These are phyloP conservation scores for Hevea brasiliensis DNA, from an alignment of 345 rosid species.

Conservation along the genomic window DNA sequence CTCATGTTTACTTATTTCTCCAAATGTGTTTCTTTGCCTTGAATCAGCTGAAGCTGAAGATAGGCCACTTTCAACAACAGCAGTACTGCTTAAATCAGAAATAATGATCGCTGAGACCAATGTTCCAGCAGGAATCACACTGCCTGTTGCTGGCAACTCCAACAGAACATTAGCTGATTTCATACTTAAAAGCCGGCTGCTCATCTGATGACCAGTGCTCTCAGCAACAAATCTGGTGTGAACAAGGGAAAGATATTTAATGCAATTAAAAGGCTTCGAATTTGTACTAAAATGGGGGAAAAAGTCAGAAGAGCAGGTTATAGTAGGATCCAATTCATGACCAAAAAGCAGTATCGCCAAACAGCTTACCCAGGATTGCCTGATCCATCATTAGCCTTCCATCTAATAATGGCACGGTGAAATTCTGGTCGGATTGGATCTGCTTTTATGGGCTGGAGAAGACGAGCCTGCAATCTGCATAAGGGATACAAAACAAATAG, in stretches of 20 bases:
- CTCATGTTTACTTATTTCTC: constrained; percentile 27
- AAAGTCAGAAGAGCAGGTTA: background rate
- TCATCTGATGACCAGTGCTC: constrained; percentile 89
- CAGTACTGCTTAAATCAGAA: constrained; percentile 49
- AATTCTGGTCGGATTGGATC: constrained; percentile 65
- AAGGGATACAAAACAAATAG: constrained; percentile 14
- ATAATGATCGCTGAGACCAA: constrained; percentile 66
- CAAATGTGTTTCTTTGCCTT: constrained; percentile 32
- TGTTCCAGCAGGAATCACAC: constrained; percentile 67
- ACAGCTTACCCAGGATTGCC: constrained; percentile 72
- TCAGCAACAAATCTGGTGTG: constrained; percentile 78
- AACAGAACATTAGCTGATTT: constrained; percentile 86
- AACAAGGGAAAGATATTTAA: background rate
- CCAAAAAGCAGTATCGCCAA: constrained; percentile 13
- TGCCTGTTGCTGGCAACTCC: constrained; percentile 72
- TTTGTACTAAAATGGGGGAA: background rate
- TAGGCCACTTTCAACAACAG: constrained; percentile 23
- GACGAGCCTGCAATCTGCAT: constrained; percentile 68
- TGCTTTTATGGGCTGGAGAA: constrained; percentile 64
- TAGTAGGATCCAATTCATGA: constrained; percentile 6
- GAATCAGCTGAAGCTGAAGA: constrained; percentile 37
- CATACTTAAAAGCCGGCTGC: constrained; percentile 92
- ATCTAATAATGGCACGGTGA: constrained; percentile 71
- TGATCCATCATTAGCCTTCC: constrained; percentile 85
- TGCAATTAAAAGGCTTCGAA: background rate